These are phyloP conservation scores for Cladophialophora chaetospira DNA, from an alignment of 2,329 filamentous ascomycete species.

Conservation along the genomic window DNA sequence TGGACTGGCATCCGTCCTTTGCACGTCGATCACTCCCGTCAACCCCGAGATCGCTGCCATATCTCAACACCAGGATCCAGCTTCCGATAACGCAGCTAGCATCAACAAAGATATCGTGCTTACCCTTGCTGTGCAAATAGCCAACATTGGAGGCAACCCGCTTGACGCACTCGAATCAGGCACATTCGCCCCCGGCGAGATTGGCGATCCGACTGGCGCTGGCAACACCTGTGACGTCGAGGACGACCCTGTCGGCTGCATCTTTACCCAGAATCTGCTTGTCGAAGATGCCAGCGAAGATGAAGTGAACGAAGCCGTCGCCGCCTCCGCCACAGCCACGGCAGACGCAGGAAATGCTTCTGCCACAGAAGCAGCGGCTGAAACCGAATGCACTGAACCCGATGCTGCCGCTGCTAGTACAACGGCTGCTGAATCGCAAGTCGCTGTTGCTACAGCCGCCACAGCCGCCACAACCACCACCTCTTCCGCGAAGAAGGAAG, in stretches of 20 bases:
- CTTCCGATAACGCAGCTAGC: constrained; percentile 57
- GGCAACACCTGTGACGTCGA: constrained; percentile 58
- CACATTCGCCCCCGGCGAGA: constrained; percentile 64
- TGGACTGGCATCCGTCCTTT: constrained; percentile 60
- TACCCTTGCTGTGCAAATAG: constrained; percentile 61
- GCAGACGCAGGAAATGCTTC: constrained; percentile 36
- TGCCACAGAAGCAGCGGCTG: constrained; percentile 22
- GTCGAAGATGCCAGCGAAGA: constrained; percentile 57
- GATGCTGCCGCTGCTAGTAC: constrained; percentile 2
- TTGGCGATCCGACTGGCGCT: constrained; percentile 52
- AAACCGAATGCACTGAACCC: constrained; percentile 14
- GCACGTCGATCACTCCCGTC: constrained; percentile 56
- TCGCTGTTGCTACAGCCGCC: constrained; percentile 23
- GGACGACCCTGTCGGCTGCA: constrained; percentile 55
- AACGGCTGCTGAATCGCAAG: not conserved
- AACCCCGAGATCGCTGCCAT: constrained; percentile 69
- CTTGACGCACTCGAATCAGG: constrained; percentile 61
- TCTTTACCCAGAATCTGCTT: constrained; percentile 55
- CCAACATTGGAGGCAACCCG: constrained; percentile 63
- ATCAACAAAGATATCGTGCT: constrained; percentile 65
- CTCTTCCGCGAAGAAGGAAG: too few relatives aligned
- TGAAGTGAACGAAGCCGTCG: constrained; percentile 55
- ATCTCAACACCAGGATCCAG: constrained; percentile 68
- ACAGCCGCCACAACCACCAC: too few relatives aligned
- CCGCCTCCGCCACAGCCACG: constrained; percentile 43